phyloP scores from a whole-genome alignment of 345 rosid genomes.

The Citrus unshiu region DNA sequence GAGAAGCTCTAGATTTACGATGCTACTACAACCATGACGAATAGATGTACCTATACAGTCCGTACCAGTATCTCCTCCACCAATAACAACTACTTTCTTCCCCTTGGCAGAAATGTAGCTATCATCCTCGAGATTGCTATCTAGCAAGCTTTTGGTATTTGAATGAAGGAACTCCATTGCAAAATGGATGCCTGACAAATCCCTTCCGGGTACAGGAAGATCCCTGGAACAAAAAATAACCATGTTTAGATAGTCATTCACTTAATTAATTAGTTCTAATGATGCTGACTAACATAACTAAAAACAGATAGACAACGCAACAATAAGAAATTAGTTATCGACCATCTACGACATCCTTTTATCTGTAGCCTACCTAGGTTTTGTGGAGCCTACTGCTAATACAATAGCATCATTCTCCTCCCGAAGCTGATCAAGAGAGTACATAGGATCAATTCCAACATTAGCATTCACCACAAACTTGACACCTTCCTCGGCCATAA shows the following conservation, averaged over 20 bases:
- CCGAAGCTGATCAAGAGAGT: slow-evolving; percentile 66
- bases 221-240: slow-evolving; percentile 59
- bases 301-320: not conserved
- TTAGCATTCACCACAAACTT: slow-evolving; percentile 87
- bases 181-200: slow-evolving; percentile 85
- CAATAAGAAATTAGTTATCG: not conserved
- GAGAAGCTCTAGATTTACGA: slow-evolving; percentile 89
- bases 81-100: slow-evolving; percentile 93
- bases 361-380: slow-evolving; percentile 61
- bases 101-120: slow-evolving; percentile 87
- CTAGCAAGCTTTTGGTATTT: slow-evolving; percentile 98
- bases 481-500: slow-evolving; percentile 88
- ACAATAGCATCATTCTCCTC: slow-evolving; percentile 82
- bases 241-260: not conserved
- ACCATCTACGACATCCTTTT: not conserved
- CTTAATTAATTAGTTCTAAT: not conserved
- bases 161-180: slow-evolving; percentile 98
- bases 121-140: slow-evolving; percentile 75
- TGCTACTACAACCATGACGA: slow-evolving; percentile 80
- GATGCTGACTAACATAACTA: not conserved
- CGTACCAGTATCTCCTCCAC: slow-evolving; percentile 99
- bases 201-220: slow-evolving; percentile 91
- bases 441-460: slow-evolving; percentile 74
- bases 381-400: slow-evolving; percentile 94
- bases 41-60: slow-evolving; percentile 98